These are phyloP conservation scores for Pelargonium fulgidum DNA, from an alignment of 441 rosid species.

Conservation along the genomic window DNA sequence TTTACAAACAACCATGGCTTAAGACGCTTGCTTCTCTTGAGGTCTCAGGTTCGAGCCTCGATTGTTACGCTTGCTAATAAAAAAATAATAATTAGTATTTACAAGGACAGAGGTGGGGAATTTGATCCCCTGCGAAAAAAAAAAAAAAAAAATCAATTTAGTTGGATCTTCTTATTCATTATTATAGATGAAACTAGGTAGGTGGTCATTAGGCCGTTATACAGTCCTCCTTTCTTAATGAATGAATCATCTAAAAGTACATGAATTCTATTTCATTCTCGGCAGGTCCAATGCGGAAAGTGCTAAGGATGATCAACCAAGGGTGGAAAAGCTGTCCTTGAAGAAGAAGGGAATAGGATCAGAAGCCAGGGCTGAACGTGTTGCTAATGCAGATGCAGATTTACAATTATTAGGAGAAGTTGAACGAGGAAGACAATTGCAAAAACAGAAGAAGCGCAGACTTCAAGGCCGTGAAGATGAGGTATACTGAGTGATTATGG, in stretches of 20 bases:
- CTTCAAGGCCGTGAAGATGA: slow-evolving; percentile 86
- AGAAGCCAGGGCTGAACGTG: slow-evolving; percentile 71
- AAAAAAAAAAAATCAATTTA: too few species aligned
- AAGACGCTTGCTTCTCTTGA: too few species aligned
- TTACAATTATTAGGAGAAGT: slow-evolving; percentile 63
- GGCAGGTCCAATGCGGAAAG: slow-evolving; percentile 41
- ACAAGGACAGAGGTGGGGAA: too few species aligned
- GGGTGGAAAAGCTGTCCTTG: slow-evolving; percentile 64
- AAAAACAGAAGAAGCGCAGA: slow-evolving; percentile 82
- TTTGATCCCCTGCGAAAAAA: too few species aligned
- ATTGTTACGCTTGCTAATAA: too few species aligned
- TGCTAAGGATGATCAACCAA: slow-evolving; percentile 56
- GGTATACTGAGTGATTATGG: slow-evolving; percentile 35
- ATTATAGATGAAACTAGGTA: too few species aligned
- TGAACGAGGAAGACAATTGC: slow-evolving; percentile 71
- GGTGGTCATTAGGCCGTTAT: too few species aligned
- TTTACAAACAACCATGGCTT: too few species aligned
- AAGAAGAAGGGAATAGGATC: slow-evolving; percentile 88
- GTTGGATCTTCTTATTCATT: too few species aligned
- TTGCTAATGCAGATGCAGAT: slow-evolving; percentile 68
- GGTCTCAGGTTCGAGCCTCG: too few species aligned
- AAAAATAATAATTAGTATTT: too few species aligned
- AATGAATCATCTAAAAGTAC: slow-evolving; percentile 7
- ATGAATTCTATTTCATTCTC: slow-evolving; percentile 8
- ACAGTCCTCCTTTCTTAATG: background rate